Evolutionary conservation across 2,329 filamentous ascomycete species (phyloP), one percentile per base, ranked within the genome.

Genomic region (Diaporthe sp.): DNA sequence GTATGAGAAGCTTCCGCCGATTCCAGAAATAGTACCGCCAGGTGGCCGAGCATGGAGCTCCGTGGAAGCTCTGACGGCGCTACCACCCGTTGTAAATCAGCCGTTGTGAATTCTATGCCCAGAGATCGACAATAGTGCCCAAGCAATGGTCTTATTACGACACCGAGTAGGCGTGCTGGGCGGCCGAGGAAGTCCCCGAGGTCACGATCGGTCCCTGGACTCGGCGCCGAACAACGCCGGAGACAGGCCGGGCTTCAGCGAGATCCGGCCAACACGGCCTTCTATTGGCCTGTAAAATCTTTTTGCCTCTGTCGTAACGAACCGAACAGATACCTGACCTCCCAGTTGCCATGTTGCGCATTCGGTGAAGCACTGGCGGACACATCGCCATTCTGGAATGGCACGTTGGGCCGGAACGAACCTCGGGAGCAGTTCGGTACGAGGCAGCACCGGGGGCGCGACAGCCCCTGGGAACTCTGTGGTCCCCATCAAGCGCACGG

Each of bases 381-480:
- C 15, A 50, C 5, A 47, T 40, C 45, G 64, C 64, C 47, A 30
- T 30, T 30, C 47, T 40, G n/a, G 33, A 68, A 54, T 38, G 64
- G 33, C 13, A 52, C 15, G 3, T 13, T 30, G 33, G 33, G 33
- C 64, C 22, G 13, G 64, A 54, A 40, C 7, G 25, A 30, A 12
- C 64, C 64, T 54, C 64, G 64, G 47, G 45, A 52, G 45, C 64
- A 35, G 45, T 38, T 67, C 64, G 64, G 45, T 10, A 25, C 8
- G 7, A 40, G 45, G 33, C 47, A 54, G n/a, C 15, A 40, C 7
- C 45, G 30, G 45, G 38, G 13, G 13, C 33, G 30, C 33, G 30
- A 28, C 4, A 12, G 30, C 64, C 45, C 30, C 22, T n/a, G n/a
- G 22, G 45, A 0, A 52, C 4, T 3, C 45, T 45, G 22, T 13